Evolutionary conservation across 1,284 basidiomycete genomes (phyloP).

Genomic region (Heterobasidion occidentale): DNA sequence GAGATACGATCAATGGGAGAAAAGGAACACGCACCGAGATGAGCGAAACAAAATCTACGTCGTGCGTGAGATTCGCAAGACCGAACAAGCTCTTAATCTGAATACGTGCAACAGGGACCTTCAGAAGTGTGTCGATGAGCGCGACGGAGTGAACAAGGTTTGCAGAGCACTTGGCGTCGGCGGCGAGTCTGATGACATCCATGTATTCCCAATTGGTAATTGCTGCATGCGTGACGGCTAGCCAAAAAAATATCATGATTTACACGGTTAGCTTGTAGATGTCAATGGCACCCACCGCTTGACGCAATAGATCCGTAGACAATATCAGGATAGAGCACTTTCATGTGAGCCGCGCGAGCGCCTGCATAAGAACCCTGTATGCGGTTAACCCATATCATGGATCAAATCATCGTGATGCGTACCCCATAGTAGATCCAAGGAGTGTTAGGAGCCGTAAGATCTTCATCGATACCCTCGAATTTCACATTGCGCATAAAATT

Average conservation of each 20-base stretch:
- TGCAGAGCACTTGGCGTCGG: conserved; percentile 62
- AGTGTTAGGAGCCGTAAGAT: conserved; percentile 59
- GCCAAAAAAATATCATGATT: conserved; percentile 9
- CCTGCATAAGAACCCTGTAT: conserved; percentile 83
- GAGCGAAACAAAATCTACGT: conserved; percentile 74
- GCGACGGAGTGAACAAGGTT: conserved; percentile 61
- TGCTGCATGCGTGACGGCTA: conserved; percentile 69
- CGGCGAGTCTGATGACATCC: conserved; percentile 77
- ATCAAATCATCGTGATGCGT: conserved; percentile 12
- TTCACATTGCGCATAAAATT: conserved; percentile 82
- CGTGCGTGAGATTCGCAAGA: conserved; percentile 53
- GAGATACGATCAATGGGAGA: neutral
- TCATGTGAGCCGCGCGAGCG: conserved; percentile 91
- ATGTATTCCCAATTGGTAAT: conserved; percentile 80
- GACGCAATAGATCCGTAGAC: conserved; percentile 91
- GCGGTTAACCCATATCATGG: neutral
- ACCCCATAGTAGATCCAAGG: conserved; percentile 97
- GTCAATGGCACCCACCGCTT: conserved; percentile 44
- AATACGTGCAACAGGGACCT: conserved; percentile 32
- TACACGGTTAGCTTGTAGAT: neutral
- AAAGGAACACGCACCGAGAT: conserved; percentile 37
- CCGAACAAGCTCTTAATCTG: conserved; percentile 71
- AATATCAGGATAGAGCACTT: conserved; percentile 77
- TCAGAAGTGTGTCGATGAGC: conserved; percentile 57
- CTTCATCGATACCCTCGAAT: conserved; percentile 64